Evolutionary conservation across 2,329 filamentous ascomycete genomes (phyloP).

Genomic region (Verticillium longisporum): DNA sequence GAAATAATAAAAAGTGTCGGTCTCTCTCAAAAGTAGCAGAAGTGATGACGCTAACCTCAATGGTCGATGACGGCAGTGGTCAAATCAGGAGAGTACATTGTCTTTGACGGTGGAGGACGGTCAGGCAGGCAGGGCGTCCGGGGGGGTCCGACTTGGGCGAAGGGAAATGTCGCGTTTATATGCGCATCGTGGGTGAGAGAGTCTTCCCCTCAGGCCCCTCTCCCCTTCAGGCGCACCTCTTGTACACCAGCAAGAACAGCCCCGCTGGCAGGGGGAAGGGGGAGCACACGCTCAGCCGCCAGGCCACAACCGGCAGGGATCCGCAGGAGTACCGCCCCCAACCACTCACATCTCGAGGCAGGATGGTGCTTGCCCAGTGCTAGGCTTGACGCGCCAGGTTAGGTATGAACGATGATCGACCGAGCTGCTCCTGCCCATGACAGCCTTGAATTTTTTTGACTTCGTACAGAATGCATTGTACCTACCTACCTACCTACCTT

Average conservation of each 20-base stretch:
- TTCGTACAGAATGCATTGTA: background rate
- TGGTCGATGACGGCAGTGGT: background rate
- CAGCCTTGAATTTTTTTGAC: background rate
- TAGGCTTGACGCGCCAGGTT: background rate
- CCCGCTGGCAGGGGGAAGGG: background rate
- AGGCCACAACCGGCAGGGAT: background rate
- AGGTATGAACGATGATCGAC: conserved; percentile 1
- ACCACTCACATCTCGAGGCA: background rate
- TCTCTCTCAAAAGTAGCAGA: background rate
- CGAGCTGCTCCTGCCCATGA: background rate
- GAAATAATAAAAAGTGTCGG: background rate
- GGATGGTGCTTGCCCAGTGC: background rate
- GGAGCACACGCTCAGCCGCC: background rate
- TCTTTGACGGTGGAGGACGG: background rate
- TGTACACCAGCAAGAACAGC: background rate
- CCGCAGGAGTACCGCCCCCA: background rate
- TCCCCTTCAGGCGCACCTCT: background rate
- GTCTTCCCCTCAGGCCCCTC: background rate
- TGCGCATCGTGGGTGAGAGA: conserved; percentile 27
- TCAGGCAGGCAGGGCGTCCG: background rate
- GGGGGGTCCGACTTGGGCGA: conserved; percentile 1
- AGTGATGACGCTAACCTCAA: background rate
- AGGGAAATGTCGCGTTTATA: conserved; percentile 33
- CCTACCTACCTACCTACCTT: background rate
- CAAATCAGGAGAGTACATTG: background rate